A percentile compares a stretch with the other conserved stretches of the same genome.
Evolutionary conservation across 164 flowering plant genomes (phyloP).

Genomic region (Magnolia sinica): DNA sequence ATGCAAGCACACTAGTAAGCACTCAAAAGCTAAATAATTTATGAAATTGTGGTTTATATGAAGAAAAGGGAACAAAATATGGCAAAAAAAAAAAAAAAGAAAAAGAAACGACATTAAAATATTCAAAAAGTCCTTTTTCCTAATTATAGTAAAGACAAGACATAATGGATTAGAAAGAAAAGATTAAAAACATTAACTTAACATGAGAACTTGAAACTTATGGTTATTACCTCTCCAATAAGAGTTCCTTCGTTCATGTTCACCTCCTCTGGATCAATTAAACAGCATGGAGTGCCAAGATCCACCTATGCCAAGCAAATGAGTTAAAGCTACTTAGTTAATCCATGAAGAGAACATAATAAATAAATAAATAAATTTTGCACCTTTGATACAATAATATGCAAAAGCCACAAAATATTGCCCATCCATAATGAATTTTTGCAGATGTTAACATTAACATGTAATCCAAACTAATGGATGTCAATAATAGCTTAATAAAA

Average conservation of each 20-base stretch:
- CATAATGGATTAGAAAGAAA: neutral
- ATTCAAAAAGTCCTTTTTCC: neutral
- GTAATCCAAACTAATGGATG: neutral
- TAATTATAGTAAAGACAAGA: neutral
- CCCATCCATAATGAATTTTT: too few relatives aligned
- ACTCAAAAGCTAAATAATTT: too few relatives aligned
- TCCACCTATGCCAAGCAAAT: constrained; percentile 35
- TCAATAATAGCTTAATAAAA: too few relatives aligned
- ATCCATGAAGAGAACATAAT: neutral
- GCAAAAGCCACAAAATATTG: neutral
- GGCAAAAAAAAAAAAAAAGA: neutral
- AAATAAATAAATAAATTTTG: neutral
- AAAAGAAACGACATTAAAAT: too few relatives aligned
- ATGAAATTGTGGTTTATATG: neutral
- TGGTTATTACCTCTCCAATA: constrained; percentile 55
- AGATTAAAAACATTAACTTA: neutral
- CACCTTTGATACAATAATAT: neutral
- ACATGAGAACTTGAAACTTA: constrained; percentile 3
- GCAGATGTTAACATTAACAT: neutral
- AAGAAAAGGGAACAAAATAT: neutral
- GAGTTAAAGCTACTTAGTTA: constrained; percentile 4
- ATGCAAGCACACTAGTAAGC: too few relatives aligned
- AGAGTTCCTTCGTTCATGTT: constrained; percentile 47
- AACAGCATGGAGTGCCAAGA: constrained; percentile 44
- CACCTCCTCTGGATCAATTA: constrained; percentile 47